Evolutionary conservation across 2,329 filamentous ascomycete species (phyloP).

Genomic region (Catunica adiposa): DNA sequence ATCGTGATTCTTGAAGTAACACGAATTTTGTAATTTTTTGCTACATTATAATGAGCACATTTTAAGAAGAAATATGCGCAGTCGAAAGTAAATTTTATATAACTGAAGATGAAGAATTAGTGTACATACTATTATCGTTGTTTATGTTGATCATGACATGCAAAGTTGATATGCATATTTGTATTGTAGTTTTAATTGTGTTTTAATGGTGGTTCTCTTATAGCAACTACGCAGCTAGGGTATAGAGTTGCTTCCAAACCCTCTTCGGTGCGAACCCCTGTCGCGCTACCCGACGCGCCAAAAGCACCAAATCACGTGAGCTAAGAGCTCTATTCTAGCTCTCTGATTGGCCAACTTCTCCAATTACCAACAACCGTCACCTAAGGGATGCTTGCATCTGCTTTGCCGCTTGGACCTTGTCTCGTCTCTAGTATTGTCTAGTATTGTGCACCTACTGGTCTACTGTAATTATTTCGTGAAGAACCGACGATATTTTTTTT

Average conservation of each 20-base stretch:
- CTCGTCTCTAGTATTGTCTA: background rate
- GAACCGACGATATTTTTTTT: background rate
- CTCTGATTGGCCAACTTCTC: conserved; percentile 1
- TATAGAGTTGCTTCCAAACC: background rate
- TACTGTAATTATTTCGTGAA: background rate
- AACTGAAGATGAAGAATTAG: too few relatives aligned
- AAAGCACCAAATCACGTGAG: conserved; percentile 4
- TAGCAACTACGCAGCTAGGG: too few relatives aligned
- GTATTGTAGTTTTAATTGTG: too few relatives aligned
- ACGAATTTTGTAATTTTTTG: too few relatives aligned
- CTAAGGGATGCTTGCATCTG: conserved; percentile 6
- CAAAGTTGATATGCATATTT: too few relatives aligned
- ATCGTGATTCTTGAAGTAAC: too few relatives aligned
- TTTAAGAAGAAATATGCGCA: too few relatives aligned
- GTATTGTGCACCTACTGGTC: background rate
- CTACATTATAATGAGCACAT: too few relatives aligned
- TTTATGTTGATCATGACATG: too few relatives aligned
- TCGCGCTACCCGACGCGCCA: conserved; percentile 7
- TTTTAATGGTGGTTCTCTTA: too few relatives aligned
- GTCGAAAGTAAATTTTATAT: too few relatives aligned
- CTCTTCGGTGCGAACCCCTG: background rate
- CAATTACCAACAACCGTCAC: background rate
- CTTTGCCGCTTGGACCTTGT: conserved; percentile 7
- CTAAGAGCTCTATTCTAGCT: background rate
- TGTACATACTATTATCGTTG: too few relatives aligned